Conservation (phyloP, 305 asterid species). For the Rubia tinctorum region DNA sequence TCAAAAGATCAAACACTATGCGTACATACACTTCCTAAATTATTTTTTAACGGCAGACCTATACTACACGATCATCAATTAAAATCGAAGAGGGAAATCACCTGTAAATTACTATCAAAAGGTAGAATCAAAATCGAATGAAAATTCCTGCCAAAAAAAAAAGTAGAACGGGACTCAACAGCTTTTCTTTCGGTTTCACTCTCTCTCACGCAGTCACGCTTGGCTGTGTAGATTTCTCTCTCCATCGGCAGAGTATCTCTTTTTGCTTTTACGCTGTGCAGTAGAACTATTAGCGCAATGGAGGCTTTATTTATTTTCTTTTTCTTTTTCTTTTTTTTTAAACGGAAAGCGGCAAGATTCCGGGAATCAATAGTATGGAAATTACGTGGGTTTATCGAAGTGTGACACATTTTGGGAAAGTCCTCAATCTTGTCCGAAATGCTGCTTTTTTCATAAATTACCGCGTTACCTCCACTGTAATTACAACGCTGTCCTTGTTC, state of each 20-base stretch:
- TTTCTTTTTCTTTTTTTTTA: neutral
- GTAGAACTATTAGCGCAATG: constrained; percentile 1
- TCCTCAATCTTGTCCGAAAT: constrained; percentile 5
- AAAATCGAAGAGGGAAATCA: constrained; percentile 23
- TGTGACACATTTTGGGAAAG: constrained; percentile 3
- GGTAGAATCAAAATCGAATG: neutral
- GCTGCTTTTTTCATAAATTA: neutral
- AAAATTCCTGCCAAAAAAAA: neutral
- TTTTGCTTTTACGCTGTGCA: constrained; percentile 14
- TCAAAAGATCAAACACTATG: neutral
- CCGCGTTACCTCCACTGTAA: neutral
- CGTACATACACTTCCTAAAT: no score
- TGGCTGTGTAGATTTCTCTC: constrained; percentile 17
- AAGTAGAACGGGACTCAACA: constrained; percentile 11
- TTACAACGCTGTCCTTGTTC: neutral
- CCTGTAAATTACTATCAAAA: constrained; percentile 12
- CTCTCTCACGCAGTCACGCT: constrained; percentile 14
- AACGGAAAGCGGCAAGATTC: neutral
- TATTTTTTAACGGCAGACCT: constrained; percentile 22
- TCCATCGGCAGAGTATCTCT: constrained; percentile 3
- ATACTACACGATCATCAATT: constrained; percentile 2
- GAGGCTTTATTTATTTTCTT: constrained; percentile 3
- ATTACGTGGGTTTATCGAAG: neutral
- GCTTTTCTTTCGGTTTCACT: constrained; percentile 4
- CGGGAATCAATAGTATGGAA: neutral